Conservation (phyloP, 305 asterid genomes). For the Fraxinus albicans region DNA sequence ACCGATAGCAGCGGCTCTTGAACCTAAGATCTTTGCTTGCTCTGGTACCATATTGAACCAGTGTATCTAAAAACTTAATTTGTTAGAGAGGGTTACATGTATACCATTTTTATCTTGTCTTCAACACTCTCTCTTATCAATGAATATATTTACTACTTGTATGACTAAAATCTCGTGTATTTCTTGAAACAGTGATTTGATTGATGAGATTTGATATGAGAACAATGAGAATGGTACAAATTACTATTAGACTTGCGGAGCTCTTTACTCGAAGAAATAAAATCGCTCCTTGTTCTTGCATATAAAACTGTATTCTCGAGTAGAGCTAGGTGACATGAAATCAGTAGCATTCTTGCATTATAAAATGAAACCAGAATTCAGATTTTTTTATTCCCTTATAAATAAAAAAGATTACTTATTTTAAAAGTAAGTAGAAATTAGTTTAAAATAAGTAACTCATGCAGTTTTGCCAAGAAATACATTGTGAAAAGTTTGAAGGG, state of each 20-base stretch:
- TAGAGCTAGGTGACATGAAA: background rate
- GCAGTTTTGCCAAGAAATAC: background rate
- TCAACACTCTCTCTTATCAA: background rate
- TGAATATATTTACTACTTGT: background rate
- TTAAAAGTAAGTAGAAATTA: background rate
- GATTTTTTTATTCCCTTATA: background rate
- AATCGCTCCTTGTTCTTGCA: background rate
- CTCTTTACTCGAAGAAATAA: background rate
- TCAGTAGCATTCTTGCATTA: background rate
- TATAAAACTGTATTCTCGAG: background rate
- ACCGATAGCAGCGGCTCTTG: background rate
- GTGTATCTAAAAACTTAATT: background rate
- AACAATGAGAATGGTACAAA: background rate
- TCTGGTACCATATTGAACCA: background rate
- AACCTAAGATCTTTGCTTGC: background rate
- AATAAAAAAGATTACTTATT: background rate
- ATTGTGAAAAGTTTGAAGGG: background rate
- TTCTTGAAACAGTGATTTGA: background rate
- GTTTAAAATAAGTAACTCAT: background rate
- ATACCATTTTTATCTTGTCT: background rate
- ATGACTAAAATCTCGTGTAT: background rate
- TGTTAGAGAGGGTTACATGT: background rate
- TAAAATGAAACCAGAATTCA: background rate
- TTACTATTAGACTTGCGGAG: background rate
- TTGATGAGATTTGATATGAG: background rate